phyloP scores from a whole-genome alignment of 257 asterid genomes.

The Nemophila menziesii region DNA sequence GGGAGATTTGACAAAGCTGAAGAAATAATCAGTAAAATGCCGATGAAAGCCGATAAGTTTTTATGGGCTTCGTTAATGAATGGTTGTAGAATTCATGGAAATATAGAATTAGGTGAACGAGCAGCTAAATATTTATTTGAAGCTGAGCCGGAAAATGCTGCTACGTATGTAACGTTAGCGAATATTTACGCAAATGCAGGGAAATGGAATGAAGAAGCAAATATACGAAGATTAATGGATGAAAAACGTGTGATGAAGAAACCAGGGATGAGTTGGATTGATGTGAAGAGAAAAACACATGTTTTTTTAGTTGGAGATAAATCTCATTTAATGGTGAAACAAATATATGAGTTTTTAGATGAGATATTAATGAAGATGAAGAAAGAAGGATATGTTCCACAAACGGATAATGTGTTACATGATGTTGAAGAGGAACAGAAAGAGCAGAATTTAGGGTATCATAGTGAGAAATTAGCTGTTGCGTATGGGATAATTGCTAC shows the following conservation, averaged over 20 bases:
- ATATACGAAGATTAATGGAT: conserved; percentile 48
- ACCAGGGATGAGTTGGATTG: conserved; percentile 69
- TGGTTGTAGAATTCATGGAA: conserved; percentile 68
- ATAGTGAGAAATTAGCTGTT: conserved; percentile 70
- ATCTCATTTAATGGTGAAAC: conserved; percentile 32
- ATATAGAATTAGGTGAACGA: conserved; percentile 40
- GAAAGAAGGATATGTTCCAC: conserved; percentile 58
- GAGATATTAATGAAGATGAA: conserved; percentile 53
- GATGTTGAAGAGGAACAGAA: conserved; percentile 82
- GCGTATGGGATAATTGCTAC: conserved; percentile 55
- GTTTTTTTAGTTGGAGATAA: conserved; percentile 50
- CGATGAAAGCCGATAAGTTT: conserved; percentile 49
- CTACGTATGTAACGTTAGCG: conserved; percentile 68
- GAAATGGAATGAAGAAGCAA: conserved; percentile 55
- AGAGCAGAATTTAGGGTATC: conserved; percentile 45
- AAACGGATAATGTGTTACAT: conserved; percentile 45
- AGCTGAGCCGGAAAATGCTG: conserved; percentile 61
- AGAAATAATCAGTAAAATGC: conserved; percentile 41
- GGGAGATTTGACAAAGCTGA: conserved; percentile 65
- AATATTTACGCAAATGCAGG: conserved; percentile 53
- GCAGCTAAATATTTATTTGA: conserved; percentile 42
- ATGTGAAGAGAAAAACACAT: conserved; percentile 28
- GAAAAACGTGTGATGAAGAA: conserved; percentile 51
- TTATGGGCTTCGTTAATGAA: conserved; percentile 68
- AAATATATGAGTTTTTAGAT: conserved; percentile 35